Evolutionary conservation across 306 rosid species (phyloP).

Genomic region (Trifolium pratense): DNA sequence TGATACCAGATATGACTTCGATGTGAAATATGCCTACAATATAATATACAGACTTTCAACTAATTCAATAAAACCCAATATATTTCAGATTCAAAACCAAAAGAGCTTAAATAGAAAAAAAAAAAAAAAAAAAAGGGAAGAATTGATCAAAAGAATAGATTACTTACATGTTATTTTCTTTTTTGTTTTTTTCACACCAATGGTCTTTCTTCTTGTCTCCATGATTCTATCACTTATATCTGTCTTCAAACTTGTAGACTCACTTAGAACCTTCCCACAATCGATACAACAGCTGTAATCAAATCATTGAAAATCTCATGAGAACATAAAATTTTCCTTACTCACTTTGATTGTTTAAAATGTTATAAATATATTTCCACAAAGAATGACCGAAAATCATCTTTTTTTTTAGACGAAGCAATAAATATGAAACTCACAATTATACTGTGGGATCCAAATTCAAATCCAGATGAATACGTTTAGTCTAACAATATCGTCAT

Average conservation of each 20-base stretch:
- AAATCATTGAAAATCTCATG: not conserved
- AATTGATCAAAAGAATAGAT: not conserved
- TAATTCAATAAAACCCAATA: too few relatives aligned
- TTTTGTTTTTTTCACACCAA: not conserved
- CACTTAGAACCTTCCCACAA: constrained; percentile 42
- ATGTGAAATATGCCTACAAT: too few relatives aligned
- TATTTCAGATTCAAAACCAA: too few relatives aligned
- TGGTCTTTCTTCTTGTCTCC: not conserved
- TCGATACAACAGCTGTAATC: constrained; percentile 24
- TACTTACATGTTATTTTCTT: not conserved
- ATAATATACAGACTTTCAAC: too few relatives aligned
- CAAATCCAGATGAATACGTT: too few relatives aligned
- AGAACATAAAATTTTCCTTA: not conserved
- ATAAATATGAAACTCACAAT: too few relatives aligned
- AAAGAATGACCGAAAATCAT: too few relatives aligned
- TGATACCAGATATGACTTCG: too few relatives aligned
- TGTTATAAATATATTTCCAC: not conserved
- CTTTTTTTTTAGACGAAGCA: too few relatives aligned
- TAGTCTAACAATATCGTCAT: too few relatives aligned
- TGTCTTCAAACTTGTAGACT: not conserved
- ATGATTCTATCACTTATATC: not conserved
- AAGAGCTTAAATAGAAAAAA: not conserved
- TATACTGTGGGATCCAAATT: too few relatives aligned
- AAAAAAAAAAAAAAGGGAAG: not conserved
- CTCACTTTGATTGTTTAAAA: too few relatives aligned